Base-by-base conservation (phyloP, 805 yeast species). In the Torulaspora maleeae region DNA sequence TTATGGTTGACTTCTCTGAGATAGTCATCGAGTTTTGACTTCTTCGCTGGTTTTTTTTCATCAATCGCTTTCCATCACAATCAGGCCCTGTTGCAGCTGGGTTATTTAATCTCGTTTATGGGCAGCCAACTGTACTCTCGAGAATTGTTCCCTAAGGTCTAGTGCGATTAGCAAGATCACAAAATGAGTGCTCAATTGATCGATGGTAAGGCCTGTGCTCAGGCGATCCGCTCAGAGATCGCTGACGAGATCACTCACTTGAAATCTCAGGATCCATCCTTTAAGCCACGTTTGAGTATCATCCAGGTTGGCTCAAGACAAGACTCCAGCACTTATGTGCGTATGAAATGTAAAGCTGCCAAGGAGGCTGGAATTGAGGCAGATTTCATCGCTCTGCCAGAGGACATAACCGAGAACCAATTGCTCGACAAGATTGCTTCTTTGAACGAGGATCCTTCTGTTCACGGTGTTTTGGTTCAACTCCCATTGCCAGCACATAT, bases 311-410 rank as follows among this genome's bases (percentile, higher is more conserved):
- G 98, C 35, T 75, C 73, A 41, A 76, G 97, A 51, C 91, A 91
- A 25, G 99, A 91, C 63, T 86, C 96, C 2, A 77, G 86, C 11
- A 86, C 96, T 9, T 91, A 91, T 68, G 97, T 91, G 44, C 79
- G 83, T 51, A 86, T 90, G 83, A 91, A 91, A 69, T 74, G 86
- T 54, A 89, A 86, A 71, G 95, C 96, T 11, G 95, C 96, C 27
- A 71, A 77, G 38, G 90, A 86, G 51, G 90, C 95, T 25, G 82
- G 83, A 47, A 83, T 93, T 46, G 70, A 69, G 29, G 87, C 93
- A 47, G 75, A 74, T 19, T 71, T 86, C 47, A 63, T 82, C 54
- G 82, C 80, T 52, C 76, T 87, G 49, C 79, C 80, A 30, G 88
- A 79, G 42, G 69, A 73, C 28, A 76, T 81, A 43, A 51, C 81